A percentile compares a stretch with the other conserved stretches of the same genome.
Conservation (phyloP, 1,284 basidiomycete species). For the Marasmius sp. region DNA sequence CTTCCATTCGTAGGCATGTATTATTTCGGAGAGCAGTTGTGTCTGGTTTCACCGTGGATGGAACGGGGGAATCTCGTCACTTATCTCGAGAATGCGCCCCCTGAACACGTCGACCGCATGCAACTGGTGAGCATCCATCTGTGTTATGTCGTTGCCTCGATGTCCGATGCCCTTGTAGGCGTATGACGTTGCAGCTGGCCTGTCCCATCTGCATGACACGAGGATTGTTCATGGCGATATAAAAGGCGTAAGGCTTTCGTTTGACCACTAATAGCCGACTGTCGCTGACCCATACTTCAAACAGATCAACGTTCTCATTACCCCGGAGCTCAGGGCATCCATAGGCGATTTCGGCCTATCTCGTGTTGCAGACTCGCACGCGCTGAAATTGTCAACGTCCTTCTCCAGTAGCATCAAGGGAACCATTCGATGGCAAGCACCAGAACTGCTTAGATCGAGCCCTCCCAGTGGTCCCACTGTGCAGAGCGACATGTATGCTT, state of each 20-base stretch:
- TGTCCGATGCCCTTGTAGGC: constrained; percentile 13
- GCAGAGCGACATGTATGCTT: neutral
- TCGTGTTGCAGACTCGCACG: neutral
- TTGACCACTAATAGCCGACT: neutral
- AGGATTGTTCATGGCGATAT: constrained; percentile 38
- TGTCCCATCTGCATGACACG: constrained; percentile 33
- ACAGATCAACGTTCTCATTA: neutral
- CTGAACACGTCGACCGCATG: neutral
- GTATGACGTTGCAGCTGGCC: constrained; percentile 28
- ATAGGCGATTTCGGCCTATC: neutral
- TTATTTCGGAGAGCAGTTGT: neutral
- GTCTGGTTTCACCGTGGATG: neutral
- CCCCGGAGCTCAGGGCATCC: neutral
- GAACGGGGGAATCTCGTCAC: neutral
- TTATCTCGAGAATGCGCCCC: neutral
- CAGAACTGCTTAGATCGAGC: too few relatives aligned
- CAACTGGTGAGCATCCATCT: neutral
- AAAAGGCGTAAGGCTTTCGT: constrained; percentile 30
- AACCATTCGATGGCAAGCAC: neutral
- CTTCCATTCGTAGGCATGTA: neutral
- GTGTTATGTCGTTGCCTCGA: neutral
- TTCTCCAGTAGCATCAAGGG: neutral
- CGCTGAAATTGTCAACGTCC: neutral
- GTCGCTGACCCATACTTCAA: neutral
- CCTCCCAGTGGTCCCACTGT: neutral